Evolutionary conservation across 352 stramenopile genomes (phyloP).

Genomic region (Globisporangium cylindrosporum): DNA sequence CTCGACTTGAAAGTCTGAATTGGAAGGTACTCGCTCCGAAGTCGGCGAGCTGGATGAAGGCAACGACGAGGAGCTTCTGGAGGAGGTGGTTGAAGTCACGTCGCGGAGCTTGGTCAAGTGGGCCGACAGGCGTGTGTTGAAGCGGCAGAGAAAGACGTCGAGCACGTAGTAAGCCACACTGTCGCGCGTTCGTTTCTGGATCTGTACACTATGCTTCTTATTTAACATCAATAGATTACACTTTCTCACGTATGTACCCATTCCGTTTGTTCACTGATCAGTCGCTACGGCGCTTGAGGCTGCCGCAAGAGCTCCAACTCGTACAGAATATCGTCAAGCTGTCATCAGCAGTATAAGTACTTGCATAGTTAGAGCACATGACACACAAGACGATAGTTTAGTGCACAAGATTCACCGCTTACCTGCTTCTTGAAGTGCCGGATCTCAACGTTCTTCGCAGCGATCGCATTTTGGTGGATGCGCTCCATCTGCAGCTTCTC

Average conservation of each 20-base stretch:
- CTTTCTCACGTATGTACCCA: neutral
- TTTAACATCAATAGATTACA: conserved; percentile 27
- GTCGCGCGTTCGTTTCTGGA: neutral
- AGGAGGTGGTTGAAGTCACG: too few relatives aligned
- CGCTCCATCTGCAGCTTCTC: conserved; percentile 59
- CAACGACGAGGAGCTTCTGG: too few relatives aligned
- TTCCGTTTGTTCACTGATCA: neutral
- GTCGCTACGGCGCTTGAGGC: conserved; percentile 12
- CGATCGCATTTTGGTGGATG: conserved; percentile 53
- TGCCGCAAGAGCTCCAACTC: conserved; percentile 48
- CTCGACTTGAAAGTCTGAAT: too few relatives aligned
- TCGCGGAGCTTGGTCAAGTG: too few relatives aligned
- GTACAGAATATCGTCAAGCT: conserved; percentile 59
- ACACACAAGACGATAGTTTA: neutral
- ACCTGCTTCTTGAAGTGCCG: conserved; percentile 68
- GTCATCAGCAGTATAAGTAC: neutral
- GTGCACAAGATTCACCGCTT: neutral
- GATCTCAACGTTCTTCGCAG: conserved; percentile 80
- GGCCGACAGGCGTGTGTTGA: too few relatives aligned
- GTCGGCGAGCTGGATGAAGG: too few relatives aligned
- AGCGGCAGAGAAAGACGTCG: too few relatives aligned
- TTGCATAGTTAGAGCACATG: neutral
- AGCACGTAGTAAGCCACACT: too few relatives aligned
- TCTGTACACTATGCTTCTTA: conserved; percentile 21
- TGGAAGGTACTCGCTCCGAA: too few relatives aligned